Base-by-base conservation (phyloP, 2,329 filamentous ascomycete genomes). In the Diaporthe vaccinii region DNA sequence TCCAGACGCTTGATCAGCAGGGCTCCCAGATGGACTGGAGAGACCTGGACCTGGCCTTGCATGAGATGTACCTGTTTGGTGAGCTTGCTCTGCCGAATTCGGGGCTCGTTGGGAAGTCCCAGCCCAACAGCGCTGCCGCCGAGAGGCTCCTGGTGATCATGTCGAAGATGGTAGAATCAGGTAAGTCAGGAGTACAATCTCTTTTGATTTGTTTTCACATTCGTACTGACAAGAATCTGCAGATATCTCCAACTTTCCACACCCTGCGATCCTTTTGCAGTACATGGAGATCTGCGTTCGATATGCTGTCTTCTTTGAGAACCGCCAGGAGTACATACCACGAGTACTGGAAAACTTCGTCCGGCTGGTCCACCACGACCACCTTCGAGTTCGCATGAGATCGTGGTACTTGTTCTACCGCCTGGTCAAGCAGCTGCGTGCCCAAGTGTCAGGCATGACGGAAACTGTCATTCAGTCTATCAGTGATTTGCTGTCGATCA, bases 231-330 rank as follows among this genome's bases (percentile, higher is more conserved):
- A 12, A 46, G 58, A 17, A 17, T 36, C 3, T 31, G 15, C 78
- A 96, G 95, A 94, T 79, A 93, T 98, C 78, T 93, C 95, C 75
- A 93, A 90, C 58, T 97, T 96, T 83, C 92, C 93, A 22, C 97
- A 98, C 82, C 96, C 97, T 1, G 95, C 96, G 22, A 96, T 98
- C 70, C 91, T 98, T 78, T 88, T 99, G 31, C 95, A 98, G 84
- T 99, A 98, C 82, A 98, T 99, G 96, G 97, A 99, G 83, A 98
- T 98, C 49, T 98, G 96, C 83, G 96, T 98, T 73, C 93, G 97
- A 69, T 99, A 99, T 84, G 94, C 93, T 82, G 91, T 92, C 39
- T 98, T 98, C 83, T 98, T 99, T 82, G 96, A 98, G 81, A 91
- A 92, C 74, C 94, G 98, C 81, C 89, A 92, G 41, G 88, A 93